Evolutionary conservation across 1,284 basidiomycete genomes (phyloP), one percentile per base, ranked within the genome.

Genomic region (Amylostereum chailletii): DNA sequence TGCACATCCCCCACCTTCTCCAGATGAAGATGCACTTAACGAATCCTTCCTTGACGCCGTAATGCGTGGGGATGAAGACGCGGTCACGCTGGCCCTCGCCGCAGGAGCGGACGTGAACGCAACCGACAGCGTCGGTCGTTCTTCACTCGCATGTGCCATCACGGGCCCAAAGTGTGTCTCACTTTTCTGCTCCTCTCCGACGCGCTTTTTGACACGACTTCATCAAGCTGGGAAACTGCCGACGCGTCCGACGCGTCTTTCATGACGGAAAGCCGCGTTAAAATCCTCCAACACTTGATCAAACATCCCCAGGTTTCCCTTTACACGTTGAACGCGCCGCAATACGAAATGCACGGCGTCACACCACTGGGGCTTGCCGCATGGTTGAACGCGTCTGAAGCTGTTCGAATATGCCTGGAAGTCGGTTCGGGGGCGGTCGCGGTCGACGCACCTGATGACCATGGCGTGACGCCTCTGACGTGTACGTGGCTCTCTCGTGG

Each of bases 401-500:
- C 70, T 37, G 81, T 87, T 19, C 68, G 68, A 44, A 58, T 79
- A 34, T 65, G 88, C 26, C 70, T 88, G 34, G 77, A 83, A 45
- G 72, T 67, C 34, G 80, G 81, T 55, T 62, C 68, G 3, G 79
- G 78, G 42, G 62, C 75, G 27, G 76, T 88, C 34, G 75, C 79
- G 5, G 83, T 87, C 3, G 81, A 88, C 56, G 83, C 79, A 30
- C 75, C 78, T 68, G 85, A 88, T 58, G 66, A 74, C 31, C 77
- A 83, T 57, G 81, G 82, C 4, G 85, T 82, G 30, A 88, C 84
- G 26, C 77, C 85, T 5, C 69, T 88, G 51, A 88, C 88, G 85
- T 88, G 86, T 88, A 69, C 68, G 84, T 69, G 49, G 45, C 27
- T 53, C 47, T 10, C 10, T 29, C 11, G 34, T 40, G 31, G 8